A percentile compares a stretch with the other conserved stretches of the same genome.
Evolutionary conservation across 2,329 filamentous ascomycete genomes (phyloP).

Genomic region (Gremmenia infestans): DNA sequence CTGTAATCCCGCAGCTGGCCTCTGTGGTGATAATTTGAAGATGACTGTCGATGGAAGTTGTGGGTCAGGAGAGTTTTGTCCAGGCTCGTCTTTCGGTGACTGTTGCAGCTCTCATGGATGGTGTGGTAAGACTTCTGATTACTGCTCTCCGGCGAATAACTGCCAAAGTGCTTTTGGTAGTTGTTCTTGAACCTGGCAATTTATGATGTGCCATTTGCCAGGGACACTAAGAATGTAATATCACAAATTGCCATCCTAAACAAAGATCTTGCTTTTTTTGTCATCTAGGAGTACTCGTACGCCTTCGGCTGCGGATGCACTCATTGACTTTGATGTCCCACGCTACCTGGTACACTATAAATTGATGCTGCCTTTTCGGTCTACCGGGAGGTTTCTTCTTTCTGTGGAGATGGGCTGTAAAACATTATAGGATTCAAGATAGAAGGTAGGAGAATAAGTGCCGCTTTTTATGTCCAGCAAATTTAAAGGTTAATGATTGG

Average conservation of each 20-base stretch:
- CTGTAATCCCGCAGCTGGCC: not conserved
- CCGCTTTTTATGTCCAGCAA: no score
- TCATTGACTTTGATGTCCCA: no score
- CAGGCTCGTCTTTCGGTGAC: conserved; percentile 9
- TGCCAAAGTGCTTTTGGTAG: conserved; percentile 4
- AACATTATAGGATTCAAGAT: no score
- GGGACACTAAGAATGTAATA: not conserved
- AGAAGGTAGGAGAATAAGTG: no score
- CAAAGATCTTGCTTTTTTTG: no score
- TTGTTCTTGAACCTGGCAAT: not conserved
- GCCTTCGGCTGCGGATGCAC: no score
- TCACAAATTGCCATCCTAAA: not conserved
- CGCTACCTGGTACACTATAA: no score
- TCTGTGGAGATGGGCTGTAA: no score
- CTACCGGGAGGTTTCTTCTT: no score
- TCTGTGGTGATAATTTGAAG: not conserved
- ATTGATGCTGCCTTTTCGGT: no score
- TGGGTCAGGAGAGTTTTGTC: conserved; percentile 6
- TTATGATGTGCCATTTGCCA: not conserved
- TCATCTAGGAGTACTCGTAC: no score
- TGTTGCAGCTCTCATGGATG: conserved; percentile 17
- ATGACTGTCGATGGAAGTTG: conserved; percentile 16
- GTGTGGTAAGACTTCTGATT: conserved; percentile 12
- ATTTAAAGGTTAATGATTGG: no score
- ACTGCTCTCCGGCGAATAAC: conserved; percentile 8